A percentile compares a stretch with the other conserved stretches of the same genome.
phyloP scores from a whole-genome alignment of 345 rosid species.

The Schrenkiella parvula region DNA sequence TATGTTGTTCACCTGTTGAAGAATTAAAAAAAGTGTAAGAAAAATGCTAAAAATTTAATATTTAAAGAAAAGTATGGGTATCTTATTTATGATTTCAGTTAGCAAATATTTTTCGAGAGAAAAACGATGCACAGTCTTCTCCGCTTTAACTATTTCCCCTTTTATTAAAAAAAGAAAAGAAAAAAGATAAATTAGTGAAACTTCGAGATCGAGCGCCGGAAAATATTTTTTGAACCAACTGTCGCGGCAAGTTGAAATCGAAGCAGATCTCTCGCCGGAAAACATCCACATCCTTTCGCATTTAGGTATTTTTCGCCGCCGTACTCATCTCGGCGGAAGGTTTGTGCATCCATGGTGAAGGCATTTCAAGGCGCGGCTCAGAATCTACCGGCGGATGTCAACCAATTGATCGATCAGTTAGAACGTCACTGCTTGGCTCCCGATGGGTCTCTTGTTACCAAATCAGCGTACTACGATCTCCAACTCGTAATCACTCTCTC shows the following conservation, averaged over 20 bases:
- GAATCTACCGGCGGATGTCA: constrained; percentile 71
- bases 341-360: constrained; percentile 47
- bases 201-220: neutral
- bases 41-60: neutral
- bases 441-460: constrained; percentile 93
- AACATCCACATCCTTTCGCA: neutral
- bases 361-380: constrained; percentile 54
- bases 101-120: neutral
- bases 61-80: too few species aligned
- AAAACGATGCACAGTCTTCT: neutral
- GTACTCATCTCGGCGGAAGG: neutral
- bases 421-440: constrained; percentile 97
- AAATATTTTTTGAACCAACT: neutral
- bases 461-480: constrained; percentile 77
- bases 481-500: constrained; percentile 56
- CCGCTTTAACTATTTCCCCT: neutral
- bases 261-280: constrained; percentile 26
- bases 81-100: neutral
- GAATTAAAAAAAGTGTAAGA: too few species aligned
- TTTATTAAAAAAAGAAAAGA: too few species aligned
- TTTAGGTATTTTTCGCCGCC: neutral
- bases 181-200: neutral
- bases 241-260: constrained; percentile 21
- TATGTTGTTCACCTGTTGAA: too few species aligned
- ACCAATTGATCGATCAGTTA: constrained; percentile 81